Conservation (phyloP, 2,329 filamentous ascomycete genomes). For the Alternaria sp. region DNA sequence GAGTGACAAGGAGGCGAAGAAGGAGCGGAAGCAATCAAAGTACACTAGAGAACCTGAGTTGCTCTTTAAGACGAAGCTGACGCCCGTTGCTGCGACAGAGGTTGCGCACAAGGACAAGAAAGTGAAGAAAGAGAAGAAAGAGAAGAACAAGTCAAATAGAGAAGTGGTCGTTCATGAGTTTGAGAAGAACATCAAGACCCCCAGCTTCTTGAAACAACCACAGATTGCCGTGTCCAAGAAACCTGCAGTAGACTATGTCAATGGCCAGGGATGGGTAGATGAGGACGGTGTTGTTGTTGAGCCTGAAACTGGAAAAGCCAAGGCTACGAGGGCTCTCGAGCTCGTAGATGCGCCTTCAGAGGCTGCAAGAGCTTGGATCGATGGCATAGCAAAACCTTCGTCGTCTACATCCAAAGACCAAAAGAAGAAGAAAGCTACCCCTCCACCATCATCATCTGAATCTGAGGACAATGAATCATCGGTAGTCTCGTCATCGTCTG, state of each 20-base stretch:
- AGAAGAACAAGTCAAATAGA: conserved; percentile 61
- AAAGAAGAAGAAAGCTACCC: conserved; percentile 36
- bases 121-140: conserved; percentile 67
- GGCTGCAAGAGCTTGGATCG: conserved; percentile 32
- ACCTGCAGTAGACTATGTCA: conserved; percentile 72
- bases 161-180: conserved; percentile 87
- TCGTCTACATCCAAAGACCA: conserved; percentile 26
- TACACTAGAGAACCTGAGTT: conserved; percentile 83
- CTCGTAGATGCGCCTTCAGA: conserved; percentile 41
- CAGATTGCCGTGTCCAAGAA: conserved; percentile 56
- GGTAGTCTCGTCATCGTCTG: conserved; percentile 50
- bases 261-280: conserved; percentile 90
- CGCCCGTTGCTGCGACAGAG: conserved; percentile 54
- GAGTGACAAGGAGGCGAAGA: conserved; percentile 57
- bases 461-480: conserved; percentile 45
- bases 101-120: conserved; percentile 51
- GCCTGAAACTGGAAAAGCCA: conserved; percentile 53
- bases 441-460: conserved; percentile 38
- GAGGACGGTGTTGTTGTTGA: conserved; percentile 79
- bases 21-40: conserved; percentile 72
- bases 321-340: conserved; percentile 45
- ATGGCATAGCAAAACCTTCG: conserved; percentile 29
- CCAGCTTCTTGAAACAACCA: conserved; percentile 76
- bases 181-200: conserved; percentile 81
- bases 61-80: conserved; percentile 81